phyloP scores from a whole-genome alignment of 805 yeast species.

The Ogataea sp. region DNA sequence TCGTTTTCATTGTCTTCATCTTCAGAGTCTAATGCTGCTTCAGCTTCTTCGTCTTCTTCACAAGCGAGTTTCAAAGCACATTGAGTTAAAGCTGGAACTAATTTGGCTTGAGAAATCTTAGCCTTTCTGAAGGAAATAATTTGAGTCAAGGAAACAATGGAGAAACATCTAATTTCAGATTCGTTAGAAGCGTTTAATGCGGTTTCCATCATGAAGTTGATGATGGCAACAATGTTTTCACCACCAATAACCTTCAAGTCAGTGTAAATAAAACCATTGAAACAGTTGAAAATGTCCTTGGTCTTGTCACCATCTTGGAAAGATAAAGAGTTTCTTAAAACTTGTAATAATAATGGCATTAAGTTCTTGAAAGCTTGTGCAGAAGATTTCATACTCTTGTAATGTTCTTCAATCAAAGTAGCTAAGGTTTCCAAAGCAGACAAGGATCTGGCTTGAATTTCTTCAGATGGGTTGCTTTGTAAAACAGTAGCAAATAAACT shows the following conservation, averaged over 20 bases:
- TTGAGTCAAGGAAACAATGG: slow-evolving; percentile 76
- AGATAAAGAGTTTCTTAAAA: slow-evolving; percentile 64
- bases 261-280: slow-evolving; percentile 68
- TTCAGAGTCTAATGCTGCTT: slow-evolving; percentile 64
- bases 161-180: slow-evolving; percentile 75
- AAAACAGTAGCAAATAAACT: slow-evolving; percentile 63
- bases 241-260: slow-evolving; percentile 78
- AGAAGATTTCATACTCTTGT: slow-evolving; percentile 36
- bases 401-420: slow-evolving; percentile 55
- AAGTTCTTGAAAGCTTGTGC: slow-evolving; percentile 29
- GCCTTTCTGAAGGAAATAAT: slow-evolving; percentile 74
- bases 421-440: slow-evolving; percentile 71
- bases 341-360: slow-evolving; percentile 75
- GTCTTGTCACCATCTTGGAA: slow-evolving; percentile 67
- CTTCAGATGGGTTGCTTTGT: slow-evolving; percentile 50
- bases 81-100: slow-evolving; percentile 74
- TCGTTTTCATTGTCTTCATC: slow-evolving; percentile 92
- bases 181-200: slow-evolving; percentile 59
- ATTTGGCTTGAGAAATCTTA: slow-evolving; percentile 68
- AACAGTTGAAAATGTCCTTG: slow-evolving; percentile 71
- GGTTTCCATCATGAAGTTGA: slow-evolving; percentile 69
- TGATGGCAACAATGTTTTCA: slow-evolving; percentile 49
- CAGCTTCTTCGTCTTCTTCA: slow-evolving; percentile 74
- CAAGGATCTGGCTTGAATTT: slow-evolving; percentile 76
- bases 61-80: slow-evolving; percentile 71